Evolutionary conservation across 2,329 filamentous ascomycete species (phyloP).

Genomic region (Penicillium sp.): DNA sequence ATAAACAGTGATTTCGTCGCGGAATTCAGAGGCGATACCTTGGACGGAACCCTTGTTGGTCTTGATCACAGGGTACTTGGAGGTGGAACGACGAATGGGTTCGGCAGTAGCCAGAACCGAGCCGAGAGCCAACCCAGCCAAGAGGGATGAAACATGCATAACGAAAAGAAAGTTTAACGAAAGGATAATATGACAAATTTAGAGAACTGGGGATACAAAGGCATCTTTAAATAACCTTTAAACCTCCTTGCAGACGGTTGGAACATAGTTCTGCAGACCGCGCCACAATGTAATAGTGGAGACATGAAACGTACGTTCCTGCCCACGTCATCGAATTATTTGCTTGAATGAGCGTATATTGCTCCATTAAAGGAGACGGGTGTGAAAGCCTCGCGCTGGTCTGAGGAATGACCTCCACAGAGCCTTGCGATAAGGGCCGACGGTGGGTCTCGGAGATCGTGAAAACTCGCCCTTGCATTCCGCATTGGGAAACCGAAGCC

Average conservation of each 20-base stretch:
- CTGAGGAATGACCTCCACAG: background rate
- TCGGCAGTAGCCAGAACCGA: background rate
- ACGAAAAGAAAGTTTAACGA: background rate
- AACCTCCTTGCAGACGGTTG: background rate
- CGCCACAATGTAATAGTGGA: background rate
- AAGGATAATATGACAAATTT: background rate
- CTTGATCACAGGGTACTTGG: constrained; percentile 1
- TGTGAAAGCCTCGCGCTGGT: background rate
- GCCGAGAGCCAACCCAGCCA: background rate
- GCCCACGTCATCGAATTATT: background rate
- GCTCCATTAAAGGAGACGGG: background rate
- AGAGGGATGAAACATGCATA: background rate
- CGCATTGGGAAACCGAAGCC: background rate
- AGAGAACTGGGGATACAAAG: background rate
- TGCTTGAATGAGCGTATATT: background rate
- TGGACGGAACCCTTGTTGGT: background rate
- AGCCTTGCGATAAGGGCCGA: background rate
- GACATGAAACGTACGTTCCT: background rate
- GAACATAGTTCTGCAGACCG: background rate
- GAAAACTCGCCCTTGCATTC: background rate
- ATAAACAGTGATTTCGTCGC: background rate
- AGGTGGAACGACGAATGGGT: background rate
- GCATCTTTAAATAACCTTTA: background rate
- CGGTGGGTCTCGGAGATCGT: background rate
- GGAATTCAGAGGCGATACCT: background rate